These are phyloP conservation scores for Chlorophyllum brunneum DNA, from an alignment of 768 basidiomycete species.

Conservation along the genomic window DNA sequence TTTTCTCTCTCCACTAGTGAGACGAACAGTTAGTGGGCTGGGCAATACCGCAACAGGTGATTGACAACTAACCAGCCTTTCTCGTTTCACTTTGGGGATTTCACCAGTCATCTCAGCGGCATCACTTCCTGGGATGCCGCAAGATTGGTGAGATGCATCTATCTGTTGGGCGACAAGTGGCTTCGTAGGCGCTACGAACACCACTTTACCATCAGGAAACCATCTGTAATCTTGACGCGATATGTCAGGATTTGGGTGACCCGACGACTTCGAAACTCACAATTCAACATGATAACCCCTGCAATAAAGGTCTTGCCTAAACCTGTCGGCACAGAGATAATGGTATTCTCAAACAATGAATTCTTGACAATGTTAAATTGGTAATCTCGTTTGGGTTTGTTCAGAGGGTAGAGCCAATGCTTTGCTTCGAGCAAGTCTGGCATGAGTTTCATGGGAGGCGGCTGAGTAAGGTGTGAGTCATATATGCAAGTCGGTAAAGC, in stretches of 20 bases:
- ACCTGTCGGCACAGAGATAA: constrained; percentile 94
- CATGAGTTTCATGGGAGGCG: constrained; percentile 71
- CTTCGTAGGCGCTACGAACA: constrained; percentile 95
- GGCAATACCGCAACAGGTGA: background rate
- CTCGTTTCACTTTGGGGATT: constrained; percentile 48
- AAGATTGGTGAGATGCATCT: constrained; percentile 86
- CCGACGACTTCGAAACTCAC: constrained; percentile 32
- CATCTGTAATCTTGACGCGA: constrained; percentile 72
- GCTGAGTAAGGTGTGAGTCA: constrained; percentile 42
- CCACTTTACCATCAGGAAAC: constrained; percentile 88
- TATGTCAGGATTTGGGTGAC: constrained; percentile 8
- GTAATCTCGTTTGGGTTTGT: constrained; percentile 85
- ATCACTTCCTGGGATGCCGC: constrained; percentile 87
- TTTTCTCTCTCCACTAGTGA: constrained; percentile 71
- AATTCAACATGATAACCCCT: constrained; percentile 94
- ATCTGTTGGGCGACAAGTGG: constrained; percentile 96
- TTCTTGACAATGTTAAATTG: constrained; percentile 90
- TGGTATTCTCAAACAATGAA: constrained; percentile 87
- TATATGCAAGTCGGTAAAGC: constrained; percentile 6
- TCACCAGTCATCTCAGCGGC: constrained; percentile 87
- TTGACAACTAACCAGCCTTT: constrained; percentile 48
- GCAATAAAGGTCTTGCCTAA: constrained; percentile 98
- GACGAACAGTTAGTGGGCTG: background rate
- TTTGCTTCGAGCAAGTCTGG: constrained; percentile 75
- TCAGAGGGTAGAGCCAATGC: constrained; percentile 91